These are phyloP conservation scores for Xylariaceae sp. DNA, from an alignment of 2,329 filamentous ascomycete genomes.

Conservation along the genomic window DNA sequence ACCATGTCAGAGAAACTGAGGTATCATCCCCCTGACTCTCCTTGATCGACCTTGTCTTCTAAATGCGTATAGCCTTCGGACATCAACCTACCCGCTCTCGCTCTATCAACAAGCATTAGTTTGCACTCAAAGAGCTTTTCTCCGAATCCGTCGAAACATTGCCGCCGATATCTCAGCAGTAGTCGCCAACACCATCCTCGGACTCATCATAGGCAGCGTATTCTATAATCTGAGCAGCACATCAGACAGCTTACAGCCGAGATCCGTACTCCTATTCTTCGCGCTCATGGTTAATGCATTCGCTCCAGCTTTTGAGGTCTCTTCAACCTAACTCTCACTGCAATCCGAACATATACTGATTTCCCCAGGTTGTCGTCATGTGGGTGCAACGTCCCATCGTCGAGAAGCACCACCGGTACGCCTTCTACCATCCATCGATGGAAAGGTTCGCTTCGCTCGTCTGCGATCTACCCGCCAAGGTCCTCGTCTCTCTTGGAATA, in stretches of 20 bases:
- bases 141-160: constrained; percentile 7
- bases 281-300: constrained; percentile 80
- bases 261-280: constrained; percentile 77
- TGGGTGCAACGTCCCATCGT: constrained; percentile 86
- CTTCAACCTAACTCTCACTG: constrained; percentile 13
- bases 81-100: not conserved
- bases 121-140: constrained; percentile 1
- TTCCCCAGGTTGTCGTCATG: constrained; percentile 63
- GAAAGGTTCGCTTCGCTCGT: constrained; percentile 81
- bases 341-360: not conserved
- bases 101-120: not conserved
- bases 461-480: constrained; percentile 75
- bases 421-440: constrained; percentile 79
- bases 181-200: constrained; percentile 67
- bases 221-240: constrained; percentile 66
- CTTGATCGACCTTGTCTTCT: not conserved
- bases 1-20: not conserved
- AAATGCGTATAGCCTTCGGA: not conserved
- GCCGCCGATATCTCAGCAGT: constrained; percentile 39
- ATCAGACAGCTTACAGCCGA: constrained; percentile 66
- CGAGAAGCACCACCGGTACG: constrained; percentile 81
- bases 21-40: not conserved
- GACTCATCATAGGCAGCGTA: constrained; percentile 68
- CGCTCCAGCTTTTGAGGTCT: constrained; percentile 64
- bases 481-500: constrained; percentile 66